Conservation (phyloP, 2,329 filamentous ascomycete genomes). For the Calonectria hongkongensis region DNA sequence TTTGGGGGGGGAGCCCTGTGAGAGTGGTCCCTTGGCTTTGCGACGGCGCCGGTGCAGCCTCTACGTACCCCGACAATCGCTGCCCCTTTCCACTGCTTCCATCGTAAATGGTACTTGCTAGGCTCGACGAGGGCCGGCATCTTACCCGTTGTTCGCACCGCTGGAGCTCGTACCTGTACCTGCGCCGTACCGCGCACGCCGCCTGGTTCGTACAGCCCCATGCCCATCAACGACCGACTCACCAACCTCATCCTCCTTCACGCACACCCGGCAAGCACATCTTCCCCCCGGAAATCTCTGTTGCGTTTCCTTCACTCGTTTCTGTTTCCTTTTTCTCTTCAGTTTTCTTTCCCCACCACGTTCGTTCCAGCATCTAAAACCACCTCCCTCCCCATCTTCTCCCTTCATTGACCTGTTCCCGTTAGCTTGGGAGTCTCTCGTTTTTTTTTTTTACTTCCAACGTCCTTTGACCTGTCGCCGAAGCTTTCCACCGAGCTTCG, state of each 20-base stretch:
- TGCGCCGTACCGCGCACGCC: conserved; percentile 20
- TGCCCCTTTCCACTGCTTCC: conserved; percentile 24
- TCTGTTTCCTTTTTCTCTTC: conserved; percentile 43
- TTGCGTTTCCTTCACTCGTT: conserved; percentile 42
- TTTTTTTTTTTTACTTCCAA: conserved; percentile 42
- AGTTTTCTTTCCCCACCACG: conserved; percentile 49
- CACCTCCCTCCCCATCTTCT: conserved; percentile 45
- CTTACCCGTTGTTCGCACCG: conserved; percentile 10
- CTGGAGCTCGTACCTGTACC: conserved; percentile 21
- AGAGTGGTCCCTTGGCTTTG: conserved; percentile 24
- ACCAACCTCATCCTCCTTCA: conserved; percentile 33
- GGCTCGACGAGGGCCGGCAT: conserved; percentile 4
- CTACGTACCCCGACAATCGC: conserved; percentile 29
- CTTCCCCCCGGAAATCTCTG: conserved; percentile 47
- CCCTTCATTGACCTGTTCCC: conserved; percentile 36
- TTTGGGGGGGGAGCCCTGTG: conserved; percentile 28
- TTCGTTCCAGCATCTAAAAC: conserved; percentile 54
- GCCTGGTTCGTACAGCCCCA: conserved; percentile 18
- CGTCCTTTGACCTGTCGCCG: conserved; percentile 32
- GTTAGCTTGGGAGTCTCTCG: conserved; percentile 46
- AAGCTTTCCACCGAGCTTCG: conserved; percentile 42
- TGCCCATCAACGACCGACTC: conserved; percentile 26
- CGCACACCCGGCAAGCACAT: conserved; percentile 46
- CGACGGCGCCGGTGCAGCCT: conserved; percentile 27
- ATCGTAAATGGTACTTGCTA: conserved; percentile 10